Conservation (phyloP, 1,284 basidiomycete genomes). For the Coniophora puteana region DNA sequence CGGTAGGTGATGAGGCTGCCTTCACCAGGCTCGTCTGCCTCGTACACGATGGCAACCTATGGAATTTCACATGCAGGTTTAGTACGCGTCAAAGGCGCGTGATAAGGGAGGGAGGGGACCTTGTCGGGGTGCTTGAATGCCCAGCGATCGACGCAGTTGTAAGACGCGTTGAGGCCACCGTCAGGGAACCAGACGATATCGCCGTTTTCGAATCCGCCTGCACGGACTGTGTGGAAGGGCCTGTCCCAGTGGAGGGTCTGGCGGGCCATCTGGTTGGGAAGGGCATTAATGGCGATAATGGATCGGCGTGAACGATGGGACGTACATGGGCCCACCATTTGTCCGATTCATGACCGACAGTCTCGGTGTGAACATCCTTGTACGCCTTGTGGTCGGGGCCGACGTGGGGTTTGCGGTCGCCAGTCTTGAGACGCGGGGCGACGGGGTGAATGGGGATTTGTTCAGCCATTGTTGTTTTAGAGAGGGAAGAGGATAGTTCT, state of each 20-base stretch:
- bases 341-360: constrained; percentile 73
- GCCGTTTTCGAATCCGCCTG: constrained; percentile 83
- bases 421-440: constrained; percentile 61
- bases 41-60: constrained; percentile 94
- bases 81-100: background rate
- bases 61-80: background rate
- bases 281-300: background rate
- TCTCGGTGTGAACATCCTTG: constrained; percentile 61
- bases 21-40: constrained; percentile 91
- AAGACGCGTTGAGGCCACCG: constrained; percentile 85
- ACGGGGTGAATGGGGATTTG: constrained; percentile 52
- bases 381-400: constrained; percentile 77
- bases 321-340: constrained; percentile 86
- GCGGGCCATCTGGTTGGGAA: constrained; percentile 59
- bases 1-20: constrained; percentile 78
- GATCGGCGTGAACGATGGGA: constrained; percentile 7
- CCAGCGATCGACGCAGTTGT: constrained; percentile 98
- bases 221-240: constrained; percentile 86
- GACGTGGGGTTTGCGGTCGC: constrained; percentile 65
- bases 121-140: constrained; percentile 90
- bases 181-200: constrained; percentile 97
- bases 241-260: constrained; percentile 88
- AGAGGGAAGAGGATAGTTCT: too few relatives aligned
- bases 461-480: constrained; percentile 19
- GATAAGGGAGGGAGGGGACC: constrained; percentile 33